Conservation (phyloP, 2,329 filamentous ascomycete species). For the Colletotrichum cordylinicola region DNA sequence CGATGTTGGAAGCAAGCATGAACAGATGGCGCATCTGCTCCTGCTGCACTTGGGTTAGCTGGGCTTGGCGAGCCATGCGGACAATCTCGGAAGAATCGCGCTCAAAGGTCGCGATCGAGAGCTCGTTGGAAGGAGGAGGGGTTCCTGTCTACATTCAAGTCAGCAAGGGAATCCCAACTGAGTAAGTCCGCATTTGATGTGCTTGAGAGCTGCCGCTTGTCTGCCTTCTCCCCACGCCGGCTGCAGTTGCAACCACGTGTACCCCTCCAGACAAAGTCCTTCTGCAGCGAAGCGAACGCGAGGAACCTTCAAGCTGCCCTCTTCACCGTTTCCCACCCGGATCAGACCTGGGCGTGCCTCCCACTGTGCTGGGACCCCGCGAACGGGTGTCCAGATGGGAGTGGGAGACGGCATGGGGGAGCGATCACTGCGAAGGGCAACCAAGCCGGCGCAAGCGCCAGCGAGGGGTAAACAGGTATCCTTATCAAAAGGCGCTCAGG, state of each 20-base stretch:
- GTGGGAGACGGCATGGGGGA: background rate
- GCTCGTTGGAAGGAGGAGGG: background rate
- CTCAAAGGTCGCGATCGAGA: background rate
- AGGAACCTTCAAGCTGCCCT: background rate
- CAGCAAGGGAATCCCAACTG: background rate
- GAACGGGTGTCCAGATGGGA: background rate
- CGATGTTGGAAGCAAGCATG: background rate
- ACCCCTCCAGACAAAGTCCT: background rate
- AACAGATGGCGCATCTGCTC: background rate
- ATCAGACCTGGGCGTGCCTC: background rate
- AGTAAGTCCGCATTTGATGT: background rate
- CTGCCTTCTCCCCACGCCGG: background rate
- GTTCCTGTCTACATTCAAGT: background rate
- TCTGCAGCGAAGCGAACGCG: background rate
- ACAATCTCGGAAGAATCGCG: background rate
- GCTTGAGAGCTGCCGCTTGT: background rate
- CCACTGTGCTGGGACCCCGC: background rate
- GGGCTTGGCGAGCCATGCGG: background rate
- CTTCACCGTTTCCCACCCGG: background rate
- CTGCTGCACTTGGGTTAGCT: background rate
- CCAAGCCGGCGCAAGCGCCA: background rate
- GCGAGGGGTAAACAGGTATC: fast-evolving
- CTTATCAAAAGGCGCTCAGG: background rate
- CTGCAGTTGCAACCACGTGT: background rate
- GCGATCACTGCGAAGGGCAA: background rate